These are phyloP conservation scores for Rubus parviflorus DNA, from an alignment of 306 rosid genomes.

Conservation along the genomic window DNA sequence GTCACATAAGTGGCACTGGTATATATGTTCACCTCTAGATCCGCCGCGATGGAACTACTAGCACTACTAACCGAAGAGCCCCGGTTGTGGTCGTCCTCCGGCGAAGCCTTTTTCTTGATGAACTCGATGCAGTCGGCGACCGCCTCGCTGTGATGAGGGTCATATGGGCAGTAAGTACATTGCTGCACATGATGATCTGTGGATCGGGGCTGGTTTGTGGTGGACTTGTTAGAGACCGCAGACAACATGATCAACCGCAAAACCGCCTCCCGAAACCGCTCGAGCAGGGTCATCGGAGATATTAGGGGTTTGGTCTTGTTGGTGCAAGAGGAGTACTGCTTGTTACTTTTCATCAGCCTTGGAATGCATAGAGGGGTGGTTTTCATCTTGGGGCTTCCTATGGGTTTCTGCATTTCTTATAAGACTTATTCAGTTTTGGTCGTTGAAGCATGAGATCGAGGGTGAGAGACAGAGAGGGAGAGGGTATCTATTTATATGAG, in stretches of 20 bases:
- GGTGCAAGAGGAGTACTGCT: slow-evolving; percentile 15
- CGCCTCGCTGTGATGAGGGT: slow-evolving; percentile 72
- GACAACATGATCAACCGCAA: slow-evolving; percentile 80
- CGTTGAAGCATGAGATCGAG: neutral
- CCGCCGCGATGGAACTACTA: slow-evolving; percentile 19
- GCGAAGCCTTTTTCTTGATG: slow-evolving; percentile 62
- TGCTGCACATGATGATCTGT: slow-evolving; percentile 26
- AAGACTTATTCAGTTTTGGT: neutral
- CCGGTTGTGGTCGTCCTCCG: slow-evolving; percentile 28
- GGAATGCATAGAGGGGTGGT: slow-evolving; percentile 63
- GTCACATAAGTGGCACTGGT: slow-evolving; percentile 32
- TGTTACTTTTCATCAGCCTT: slow-evolving; percentile 41
- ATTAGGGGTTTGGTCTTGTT: slow-evolving; percentile 42
- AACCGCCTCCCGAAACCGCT: slow-evolving; percentile 84
- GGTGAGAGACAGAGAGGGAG: neutral
- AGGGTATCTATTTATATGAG: slow-evolving; percentile 18
- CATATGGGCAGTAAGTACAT: slow-evolving; percentile 21
- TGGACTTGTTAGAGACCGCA: slow-evolving; percentile 62
- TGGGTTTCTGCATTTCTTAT: slow-evolving; percentile 17
- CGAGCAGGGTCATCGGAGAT: slow-evolving; percentile 61
- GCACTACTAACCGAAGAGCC: slow-evolving; percentile 25
- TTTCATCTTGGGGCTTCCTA: slow-evolving; percentile 24
- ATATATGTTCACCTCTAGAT: slow-evolving; percentile 20
- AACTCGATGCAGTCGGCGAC: slow-evolving; percentile 93
- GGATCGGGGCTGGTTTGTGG: slow-evolving; percentile 13